Conservation (phyloP, 2,329 filamentous ascomycete species). For the Lachnellula occidentalis region DNA sequence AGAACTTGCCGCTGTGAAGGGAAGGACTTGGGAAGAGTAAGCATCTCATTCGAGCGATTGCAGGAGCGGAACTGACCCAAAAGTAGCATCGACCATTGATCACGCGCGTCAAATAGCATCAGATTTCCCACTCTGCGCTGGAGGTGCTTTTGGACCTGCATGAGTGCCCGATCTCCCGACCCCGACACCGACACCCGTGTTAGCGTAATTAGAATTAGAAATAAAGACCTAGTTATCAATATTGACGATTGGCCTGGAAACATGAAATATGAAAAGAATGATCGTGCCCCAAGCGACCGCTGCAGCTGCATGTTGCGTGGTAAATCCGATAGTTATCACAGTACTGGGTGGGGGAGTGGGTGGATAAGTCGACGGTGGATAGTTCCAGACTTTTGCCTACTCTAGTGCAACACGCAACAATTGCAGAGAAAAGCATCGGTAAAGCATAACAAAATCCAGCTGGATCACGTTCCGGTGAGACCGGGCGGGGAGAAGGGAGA, state of each 20-base stretch:
- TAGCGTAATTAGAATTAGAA: not conserved
- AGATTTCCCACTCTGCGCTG: conserved; percentile 2
- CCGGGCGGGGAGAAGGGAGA: too few relatives aligned
- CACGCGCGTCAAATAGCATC: conserved; percentile 12
- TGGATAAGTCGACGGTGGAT: not conserved
- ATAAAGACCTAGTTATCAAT: not conserved
- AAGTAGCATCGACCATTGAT: conserved; percentile 31
- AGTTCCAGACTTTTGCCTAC: not conserved
- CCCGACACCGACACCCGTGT: too few relatives aligned
- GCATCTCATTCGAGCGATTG: conserved; percentile 26
- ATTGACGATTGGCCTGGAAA: not conserved
- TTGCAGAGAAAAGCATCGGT: not conserved
- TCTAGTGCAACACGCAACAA: not conserved
- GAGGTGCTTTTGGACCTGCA: conserved; percentile 4
- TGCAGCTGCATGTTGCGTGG: not conserved
- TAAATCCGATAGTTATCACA: not conserved
- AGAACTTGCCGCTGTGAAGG: conserved; percentile 79
- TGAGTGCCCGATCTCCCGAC: conserved; percentile 2
- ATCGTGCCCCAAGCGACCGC: not conserved
- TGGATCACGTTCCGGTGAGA: too few relatives aligned
- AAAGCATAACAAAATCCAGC: too few relatives aligned
- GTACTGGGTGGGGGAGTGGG: too few relatives aligned
- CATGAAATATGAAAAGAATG: not conserved
- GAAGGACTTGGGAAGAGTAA: conserved; percentile 84
- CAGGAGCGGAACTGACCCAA: conserved; percentile 21